Base-by-base conservation (phyloP, 129 eudicot genomes). In the Sambucus nigra region DNA sequence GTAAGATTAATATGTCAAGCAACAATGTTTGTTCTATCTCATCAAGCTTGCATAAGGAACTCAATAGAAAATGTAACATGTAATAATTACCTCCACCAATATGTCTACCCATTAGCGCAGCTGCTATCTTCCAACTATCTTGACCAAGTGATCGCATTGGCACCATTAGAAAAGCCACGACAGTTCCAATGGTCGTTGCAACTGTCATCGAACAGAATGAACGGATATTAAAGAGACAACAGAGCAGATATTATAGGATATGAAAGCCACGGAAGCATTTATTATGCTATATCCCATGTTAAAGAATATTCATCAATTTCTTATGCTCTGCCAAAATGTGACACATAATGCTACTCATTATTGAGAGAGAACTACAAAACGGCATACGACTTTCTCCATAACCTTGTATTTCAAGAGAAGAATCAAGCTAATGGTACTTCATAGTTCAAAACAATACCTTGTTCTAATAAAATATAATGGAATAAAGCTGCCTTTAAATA, bases 71-170 rank as follows among this genome's bases (percentile, higher is more conserved):
- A 41, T 18, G 35, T 25, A 35, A 21, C 15, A 29, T n/a, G 18
- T 9, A 40, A 18, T 27, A 16, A 51, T 65, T 76, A 89, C 97
- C 83, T 84, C 95, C 97, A 57, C 97, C 97, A 65, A 84, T 89
- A 73, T 89, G 91, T 69, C 97, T 84, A 38, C 95, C 97, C 97
- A 89, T 89, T 19, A 89, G 66, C 20, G 95, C 95, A 69, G 95
- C 95, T 53, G 95, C 95, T 57, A 89, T 85, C 69, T 81, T 89
- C 97, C 97, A 89, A 28, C 86, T 75, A 69, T 89, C 95, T 55
- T 53, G 67, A 28, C 88, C 95, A 39, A 89, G 95, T 14, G 94
- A 82, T 32, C 80, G 66, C 97, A 89, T 84, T 1, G 97, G 95
- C 47, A 89, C 97, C 61, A 84, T 14, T 55, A 77, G 67, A 63